Evolutionary conservation across 495 filamentous ascomycete genomes (phyloP).

Genomic region (Annulohypoxylon moriforme): DNA sequence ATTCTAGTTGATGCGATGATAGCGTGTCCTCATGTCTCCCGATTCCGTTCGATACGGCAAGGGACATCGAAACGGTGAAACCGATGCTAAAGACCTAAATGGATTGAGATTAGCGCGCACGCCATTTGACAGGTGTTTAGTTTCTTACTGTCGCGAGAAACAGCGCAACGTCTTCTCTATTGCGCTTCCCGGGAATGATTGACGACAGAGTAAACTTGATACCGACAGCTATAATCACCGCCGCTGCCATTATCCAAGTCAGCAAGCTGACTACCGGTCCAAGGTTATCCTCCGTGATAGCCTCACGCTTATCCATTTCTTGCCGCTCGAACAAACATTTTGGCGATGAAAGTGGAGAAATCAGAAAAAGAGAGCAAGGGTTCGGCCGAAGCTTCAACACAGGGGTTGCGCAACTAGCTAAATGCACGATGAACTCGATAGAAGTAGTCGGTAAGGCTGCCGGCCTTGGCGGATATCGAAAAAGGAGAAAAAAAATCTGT

Average conservation of each 20-base stretch:
- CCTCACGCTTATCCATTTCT: constrained; percentile 1
- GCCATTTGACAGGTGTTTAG: not conserved
- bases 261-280: constrained; percentile 1
- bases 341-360: not conserved
- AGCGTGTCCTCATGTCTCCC: not conserved
- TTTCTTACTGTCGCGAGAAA: constrained; percentile 1
- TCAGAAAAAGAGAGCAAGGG: not conserved
- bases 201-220: constrained; percentile 1
- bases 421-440: too few relatives aligned
- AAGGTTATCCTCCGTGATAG: constrained; percentile 1
- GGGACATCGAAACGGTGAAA: not conserved
- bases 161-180: not conserved
- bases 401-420: too few relatives aligned
- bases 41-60: not conserved
- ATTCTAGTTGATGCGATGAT: not conserved
- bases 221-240: not conserved
- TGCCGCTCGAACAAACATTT: not conserved
- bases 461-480: too few relatives aligned
- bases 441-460: not conserved
- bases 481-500: too few relatives aligned
- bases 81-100: constrained; percentile 4
- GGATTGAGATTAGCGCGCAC: not conserved
- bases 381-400: not conserved
- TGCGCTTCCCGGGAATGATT: not conserved
- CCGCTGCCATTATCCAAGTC: constrained; percentile 1